phyloP scores from a whole-genome alignment of 2,329 filamentous ascomycete species.

The Mycocentrospora acerina region DNA sequence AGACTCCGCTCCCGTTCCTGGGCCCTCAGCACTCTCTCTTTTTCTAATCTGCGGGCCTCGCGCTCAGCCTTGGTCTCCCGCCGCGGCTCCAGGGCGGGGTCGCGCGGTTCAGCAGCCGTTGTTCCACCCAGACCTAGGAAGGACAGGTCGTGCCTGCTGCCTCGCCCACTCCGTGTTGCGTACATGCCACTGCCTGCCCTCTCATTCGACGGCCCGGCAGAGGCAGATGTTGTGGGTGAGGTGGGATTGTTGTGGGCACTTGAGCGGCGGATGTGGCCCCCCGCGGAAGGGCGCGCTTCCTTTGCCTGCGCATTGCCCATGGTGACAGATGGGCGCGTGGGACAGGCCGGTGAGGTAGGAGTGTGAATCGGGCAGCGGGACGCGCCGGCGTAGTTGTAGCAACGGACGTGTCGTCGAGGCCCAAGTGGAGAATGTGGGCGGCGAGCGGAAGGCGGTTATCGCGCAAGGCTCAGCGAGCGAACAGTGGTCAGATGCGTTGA shows the following conservation, averaged over 20 bases:
- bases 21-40: slow-evolving; percentile 70
- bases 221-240: slow-evolving; percentile 28
- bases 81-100: slow-evolving; percentile 59
- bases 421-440: slow-evolving; percentile 14
- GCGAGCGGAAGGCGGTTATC: slow-evolving; percentile 6
- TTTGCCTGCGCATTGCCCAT: slow-evolving; percentile 54
- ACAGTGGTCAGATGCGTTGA: slow-evolving; percentile 10
- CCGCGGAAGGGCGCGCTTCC: slow-evolving; percentile 44
- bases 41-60: slow-evolving; percentile 81
- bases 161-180: slow-evolving; percentile 51
- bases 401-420: slow-evolving; percentile 15
- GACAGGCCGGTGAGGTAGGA: slow-evolving; percentile 5
- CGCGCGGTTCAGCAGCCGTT: slow-evolving; percentile 51
- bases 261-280: slow-evolving; percentile 36
- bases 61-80: slow-evolving; percentile 89
- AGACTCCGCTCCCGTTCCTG: slow-evolving; percentile 91
- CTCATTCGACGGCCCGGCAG: slow-evolving; percentile 14
- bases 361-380: slow-evolving; percentile 13
- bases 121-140: slow-evolving; percentile 59
- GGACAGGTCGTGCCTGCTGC: slow-evolving; percentile 60
- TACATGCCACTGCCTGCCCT: slow-evolving; percentile 41
- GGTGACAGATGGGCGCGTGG: slow-evolving; percentile 10
- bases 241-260: slow-evolving; percentile 35
- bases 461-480: too few species aligned
- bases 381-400: slow-evolving; percentile 21